These are phyloP conservation scores for Venturia effusa DNA, from an alignment of 2,329 filamentous ascomycete genomes.

Conservation along the genomic window DNA sequence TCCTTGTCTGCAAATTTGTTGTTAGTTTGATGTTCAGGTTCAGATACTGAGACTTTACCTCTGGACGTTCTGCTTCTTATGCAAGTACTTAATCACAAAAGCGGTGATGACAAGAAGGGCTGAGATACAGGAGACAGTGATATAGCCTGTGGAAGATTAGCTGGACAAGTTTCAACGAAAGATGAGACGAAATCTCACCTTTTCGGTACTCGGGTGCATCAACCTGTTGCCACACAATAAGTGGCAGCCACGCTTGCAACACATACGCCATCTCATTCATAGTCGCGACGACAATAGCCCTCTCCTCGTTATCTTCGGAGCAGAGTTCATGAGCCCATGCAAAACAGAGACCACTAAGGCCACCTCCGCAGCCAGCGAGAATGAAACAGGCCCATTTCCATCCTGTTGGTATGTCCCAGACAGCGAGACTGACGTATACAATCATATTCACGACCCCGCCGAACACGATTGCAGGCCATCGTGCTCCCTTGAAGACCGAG, in stretches of 20 bases:
- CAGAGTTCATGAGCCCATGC: constrained; percentile 48
- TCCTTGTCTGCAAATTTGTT: not conserved
- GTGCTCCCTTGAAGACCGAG: constrained; percentile 43
- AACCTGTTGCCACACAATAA: constrained; percentile 54
- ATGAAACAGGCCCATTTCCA: constrained; percentile 57
- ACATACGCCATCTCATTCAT: constrained; percentile 65
- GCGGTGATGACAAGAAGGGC: constrained; percentile 40
- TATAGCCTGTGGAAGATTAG: constrained; percentile 29
- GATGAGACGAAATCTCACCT: constrained; percentile 19
- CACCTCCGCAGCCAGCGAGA: constrained; percentile 37
- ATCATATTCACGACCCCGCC: constrained; percentile 33
- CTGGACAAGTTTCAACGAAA: not conserved
- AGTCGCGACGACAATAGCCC: constrained; percentile 51
- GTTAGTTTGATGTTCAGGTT: not conserved
- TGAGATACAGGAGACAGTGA: constrained; percentile 42
- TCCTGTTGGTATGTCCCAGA: constrained; percentile 21
- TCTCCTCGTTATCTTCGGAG: constrained; percentile 49
- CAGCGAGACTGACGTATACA: constrained; percentile 1
- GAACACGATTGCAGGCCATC: constrained; percentile 56
- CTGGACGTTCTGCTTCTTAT: not conserved
- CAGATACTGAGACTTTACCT: not conserved
- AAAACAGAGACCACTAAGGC: constrained; percentile 39
- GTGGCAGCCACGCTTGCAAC: constrained; percentile 57
- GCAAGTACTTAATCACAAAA: constrained; percentile 29
- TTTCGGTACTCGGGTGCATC: constrained; percentile 51